These are phyloP conservation scores for Rhododendron vialii DNA, from an alignment of 148 eudicot genomes.

Conservation along the genomic window DNA sequence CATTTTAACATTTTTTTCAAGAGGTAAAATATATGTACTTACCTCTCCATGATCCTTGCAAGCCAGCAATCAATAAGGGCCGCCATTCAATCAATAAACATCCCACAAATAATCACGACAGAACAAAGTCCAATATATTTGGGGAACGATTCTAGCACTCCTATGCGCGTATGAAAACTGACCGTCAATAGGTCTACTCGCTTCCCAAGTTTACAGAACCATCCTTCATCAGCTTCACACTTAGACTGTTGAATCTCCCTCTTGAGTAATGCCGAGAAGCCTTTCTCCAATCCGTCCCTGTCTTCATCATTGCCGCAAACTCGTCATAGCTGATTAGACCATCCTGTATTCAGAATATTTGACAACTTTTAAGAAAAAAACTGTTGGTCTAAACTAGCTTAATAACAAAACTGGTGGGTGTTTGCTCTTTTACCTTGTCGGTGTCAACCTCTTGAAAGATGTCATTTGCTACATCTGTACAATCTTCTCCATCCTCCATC, in stretches of 20 bases:
- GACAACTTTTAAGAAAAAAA: not conserved
- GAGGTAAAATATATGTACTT: conserved; percentile 27
- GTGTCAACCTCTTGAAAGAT: conserved; percentile 94
- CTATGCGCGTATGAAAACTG: conserved; percentile 18
- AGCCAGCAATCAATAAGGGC: conserved; percentile 27
- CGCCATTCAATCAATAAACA: conserved; percentile 16
- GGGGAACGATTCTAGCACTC: conserved; percentile 30
- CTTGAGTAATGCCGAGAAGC: conserved; percentile 94
- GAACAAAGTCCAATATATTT: conserved; percentile 34
- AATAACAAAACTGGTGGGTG: not conserved
- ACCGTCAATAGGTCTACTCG: conserved; percentile 34
- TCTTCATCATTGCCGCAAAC: conserved; percentile 94
- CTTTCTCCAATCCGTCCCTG: conserved; percentile 97
- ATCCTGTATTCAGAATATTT: conserved; percentile 44
- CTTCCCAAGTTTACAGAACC: conserved; percentile 35
- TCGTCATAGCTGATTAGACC: conserved; percentile 89
- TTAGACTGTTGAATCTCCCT: conserved; percentile 89
- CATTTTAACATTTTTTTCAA: conserved; percentile 15
- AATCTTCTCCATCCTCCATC: conserved; percentile 74
- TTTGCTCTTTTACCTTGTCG: conserved; percentile 62
- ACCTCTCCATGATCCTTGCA: conserved; percentile 21
- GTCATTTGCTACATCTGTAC: conserved; percentile 69
- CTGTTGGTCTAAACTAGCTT: not conserved
- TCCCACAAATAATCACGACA: conserved; percentile 31
- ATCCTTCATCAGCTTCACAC: conserved; percentile 46